Base-by-base conservation (phyloP, 148 eudicot genomes). In the Dysphania ambrosioides region DNA sequence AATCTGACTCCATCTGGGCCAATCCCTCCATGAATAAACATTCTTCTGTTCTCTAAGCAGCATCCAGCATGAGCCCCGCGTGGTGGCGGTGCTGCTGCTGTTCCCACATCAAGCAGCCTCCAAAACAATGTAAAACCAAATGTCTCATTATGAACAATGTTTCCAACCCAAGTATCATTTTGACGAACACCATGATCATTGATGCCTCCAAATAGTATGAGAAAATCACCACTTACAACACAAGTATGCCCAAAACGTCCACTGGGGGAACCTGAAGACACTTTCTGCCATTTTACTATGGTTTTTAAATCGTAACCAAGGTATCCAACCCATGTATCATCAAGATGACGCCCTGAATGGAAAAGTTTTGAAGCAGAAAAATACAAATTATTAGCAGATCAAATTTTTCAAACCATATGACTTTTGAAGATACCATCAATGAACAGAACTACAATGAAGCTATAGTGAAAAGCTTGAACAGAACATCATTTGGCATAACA, bases 41-140 rank as follows among this genome's bases (percentile, higher is more conserved):
- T 90, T 71, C 80, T 85, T 36, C 72, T 76, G 73, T 78, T 85
- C 62, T 80, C 91, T 32, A 92, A 78, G 78, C 88, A 84, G 71
- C 97, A 92, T n/a, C 87, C 93, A 35, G 99, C 97, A 63, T 96
- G 99, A 65, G 99, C 99, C 44, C 99, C 99, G 9, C 99, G 93
- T 56, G 99, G 97, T 35, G 99, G 97, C 1, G 79, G 93, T 27
- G 93, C 93, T 4, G 80, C 82, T 27, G 68, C 73, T 6, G 94
- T 32, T 26, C 93, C 90, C 62, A 90, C 89, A n/a, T 89, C 88
- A 6, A 96, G 89, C 41, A 75, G 88, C 74, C 77, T 84, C 99
- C 99, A 96, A 19, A 85, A 82, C 68, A 96, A 65, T 56, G 89
- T 84, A 55, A 82, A 59, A 23, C 85, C 88, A 15, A 42, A 57